These are phyloP conservation scores for Penicillium steckii DNA, from an alignment of 495 filamentous ascomycete species.

Conservation along the genomic window DNA sequence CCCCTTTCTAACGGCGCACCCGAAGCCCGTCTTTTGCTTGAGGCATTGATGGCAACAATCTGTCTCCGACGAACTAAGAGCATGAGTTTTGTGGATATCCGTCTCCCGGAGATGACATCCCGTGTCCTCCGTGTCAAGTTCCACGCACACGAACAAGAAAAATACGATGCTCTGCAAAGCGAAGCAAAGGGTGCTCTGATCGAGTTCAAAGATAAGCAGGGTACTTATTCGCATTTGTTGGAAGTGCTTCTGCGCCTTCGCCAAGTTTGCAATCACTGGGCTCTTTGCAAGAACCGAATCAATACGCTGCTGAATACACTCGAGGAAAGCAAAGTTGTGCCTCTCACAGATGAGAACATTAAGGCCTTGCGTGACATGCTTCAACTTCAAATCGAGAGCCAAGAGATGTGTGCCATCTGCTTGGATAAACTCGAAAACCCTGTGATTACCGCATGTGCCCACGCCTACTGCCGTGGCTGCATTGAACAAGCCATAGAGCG, in stretches of 20 bases:
- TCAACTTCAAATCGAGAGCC: constrained; percentile 74
- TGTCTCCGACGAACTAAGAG: constrained; percentile 84
- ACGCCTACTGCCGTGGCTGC: constrained; percentile 74
- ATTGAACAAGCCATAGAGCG: constrained; percentile 76
- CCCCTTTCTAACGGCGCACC: constrained; percentile 61
- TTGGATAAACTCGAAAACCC: constrained; percentile 71
- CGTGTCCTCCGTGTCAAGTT: constrained; percentile 80
- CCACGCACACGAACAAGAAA: constrained; percentile 69
- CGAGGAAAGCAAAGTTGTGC: constrained; percentile 63
- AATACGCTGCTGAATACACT: constrained; percentile 66
- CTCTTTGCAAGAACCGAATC: constrained; percentile 70
- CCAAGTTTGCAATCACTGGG: constrained; percentile 89
- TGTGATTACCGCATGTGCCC: constrained; percentile 86
- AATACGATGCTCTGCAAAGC: constrained; percentile 74
- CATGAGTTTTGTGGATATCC: constrained; percentile 85
- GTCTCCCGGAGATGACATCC: constrained; percentile 74
- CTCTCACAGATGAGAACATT: constrained; percentile 70
- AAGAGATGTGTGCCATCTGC: constrained; percentile 84
- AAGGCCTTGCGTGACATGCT: constrained; percentile 74
- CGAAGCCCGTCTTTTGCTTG: constrained; percentile 63
- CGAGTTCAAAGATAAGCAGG: constrained; percentile 52
- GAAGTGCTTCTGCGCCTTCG: constrained; percentile 83
- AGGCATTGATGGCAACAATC: constrained; percentile 76
- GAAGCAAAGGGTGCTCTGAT: constrained; percentile 74
- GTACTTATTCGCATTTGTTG: constrained; percentile 64